Percentiles rank a stretch among this genome's conserved stretches.
Evolutionary conservation across 2,329 filamentous ascomycete genomes (phyloP).

Genomic region (Pseudofabraea citricarpa): DNA sequence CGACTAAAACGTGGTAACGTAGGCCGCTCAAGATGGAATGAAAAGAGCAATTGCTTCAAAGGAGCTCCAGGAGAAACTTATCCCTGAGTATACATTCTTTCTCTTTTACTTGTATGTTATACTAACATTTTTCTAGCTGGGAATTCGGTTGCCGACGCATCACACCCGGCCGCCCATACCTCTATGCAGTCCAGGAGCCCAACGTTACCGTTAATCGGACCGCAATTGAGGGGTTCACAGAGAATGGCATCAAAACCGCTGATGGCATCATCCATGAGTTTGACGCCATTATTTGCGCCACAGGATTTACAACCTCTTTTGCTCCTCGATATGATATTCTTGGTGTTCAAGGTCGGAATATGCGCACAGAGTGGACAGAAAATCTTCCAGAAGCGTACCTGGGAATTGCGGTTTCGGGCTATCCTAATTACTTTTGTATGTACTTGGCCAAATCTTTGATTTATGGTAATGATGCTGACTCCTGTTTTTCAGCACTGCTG

Average conservation of each 20-base stretch:
- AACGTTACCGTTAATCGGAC: neutral
- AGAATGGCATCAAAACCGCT: neutral
- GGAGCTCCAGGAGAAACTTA: neutral
- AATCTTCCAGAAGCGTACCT: slow-evolving; percentile 8
- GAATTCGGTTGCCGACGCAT: neutral
- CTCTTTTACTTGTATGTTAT: too few relatives aligned
- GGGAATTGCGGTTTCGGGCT: slow-evolving; percentile 4
- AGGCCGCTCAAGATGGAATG: too few relatives aligned
- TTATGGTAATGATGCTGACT: neutral
- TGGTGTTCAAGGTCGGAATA: slow-evolving; percentile 4
- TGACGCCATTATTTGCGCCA: slow-evolving; percentile 29
- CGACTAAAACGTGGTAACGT: too few relatives aligned
- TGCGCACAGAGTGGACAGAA: slow-evolving; percentile 8
- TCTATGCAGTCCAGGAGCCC: slow-evolving; percentile 1
- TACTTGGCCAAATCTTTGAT: neutral
- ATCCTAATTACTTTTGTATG: slow-evolving; percentile 5
- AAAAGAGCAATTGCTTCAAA: neutral
- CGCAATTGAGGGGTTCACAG: neutral
- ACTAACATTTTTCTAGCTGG: neutral
- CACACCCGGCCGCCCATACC: slow-evolving; percentile 10
- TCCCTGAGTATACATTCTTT: neutral
- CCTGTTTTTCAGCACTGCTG: neutral
- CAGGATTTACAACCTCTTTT: slow-evolving; percentile 21
- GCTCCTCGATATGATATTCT: slow-evolving; percentile 12
- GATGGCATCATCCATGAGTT: slow-evolving; percentile 3